These are phyloP conservation scores for Vinca minor DNA, from an alignment of 257 asterid genomes.

Conservation along the genomic window DNA sequence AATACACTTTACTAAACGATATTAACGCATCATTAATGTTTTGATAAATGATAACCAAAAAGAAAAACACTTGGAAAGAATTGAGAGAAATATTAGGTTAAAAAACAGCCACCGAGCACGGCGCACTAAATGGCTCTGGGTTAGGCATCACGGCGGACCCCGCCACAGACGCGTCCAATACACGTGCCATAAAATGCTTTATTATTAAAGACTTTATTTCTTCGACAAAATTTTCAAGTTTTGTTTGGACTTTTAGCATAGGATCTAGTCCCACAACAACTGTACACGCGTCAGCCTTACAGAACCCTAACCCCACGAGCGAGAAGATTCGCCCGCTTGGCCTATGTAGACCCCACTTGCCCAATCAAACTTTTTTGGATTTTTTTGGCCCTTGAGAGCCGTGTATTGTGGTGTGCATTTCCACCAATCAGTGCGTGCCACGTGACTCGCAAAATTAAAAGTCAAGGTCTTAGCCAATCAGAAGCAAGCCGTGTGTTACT, in stretches of 20 bases:
- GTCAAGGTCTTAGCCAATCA: slow-evolving; percentile 58
- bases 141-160: slow-evolving; percentile 18
- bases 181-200: slow-evolving; percentile 19
- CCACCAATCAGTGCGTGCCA: slow-evolving; percentile 38
- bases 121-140: slow-evolving; percentile 17
- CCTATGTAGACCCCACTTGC: slow-evolving; percentile 33
- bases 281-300: slow-evolving; percentile 59
- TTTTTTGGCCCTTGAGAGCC: no score
- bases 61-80: no score
- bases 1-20: no score
- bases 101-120: slow-evolving; percentile 6
- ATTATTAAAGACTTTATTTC: neutral
- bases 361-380: slow-evolving; percentile 43
- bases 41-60: no score
- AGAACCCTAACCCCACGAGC: slow-evolving; percentile 21
- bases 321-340: slow-evolving; percentile 45
- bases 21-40: no score
- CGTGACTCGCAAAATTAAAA: slow-evolving; percentile 19
- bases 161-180: slow-evolving; percentile 19
- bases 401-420: no score
- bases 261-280: slow-evolving; percentile 13
- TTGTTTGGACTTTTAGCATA: slow-evolving; percentile 14
- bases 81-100: neutral
- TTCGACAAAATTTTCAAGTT: slow-evolving; percentile 10
- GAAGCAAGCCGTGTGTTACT: no score